Base-by-base conservation (phyloP, 129 eudicot genomes). In the Tagetes patula region DNA sequence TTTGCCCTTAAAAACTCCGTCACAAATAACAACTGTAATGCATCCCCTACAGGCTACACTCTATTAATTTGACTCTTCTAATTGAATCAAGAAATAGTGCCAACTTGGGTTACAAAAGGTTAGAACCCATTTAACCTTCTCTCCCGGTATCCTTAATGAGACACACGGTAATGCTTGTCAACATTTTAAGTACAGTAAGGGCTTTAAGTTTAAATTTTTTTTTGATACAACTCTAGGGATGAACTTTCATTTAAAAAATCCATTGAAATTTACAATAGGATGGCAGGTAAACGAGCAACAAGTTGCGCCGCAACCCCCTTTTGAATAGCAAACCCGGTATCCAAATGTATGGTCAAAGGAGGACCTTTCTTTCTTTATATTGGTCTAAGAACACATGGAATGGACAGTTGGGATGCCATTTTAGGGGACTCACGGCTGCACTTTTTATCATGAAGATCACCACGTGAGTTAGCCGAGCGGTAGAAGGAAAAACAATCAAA, bases 341-440 rank as follows among this genome's bases (percentile, higher is more conserved):
- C 75, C 55, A 54, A 82, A 53, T 11, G 48, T 12, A 33, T 89
- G 96, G 96, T 87, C 85, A 0, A 92, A 89, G 76, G 92, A 89
- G 38, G 96, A 89, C 67, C 82, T 89, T 27, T 87, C 75, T 84
- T 80, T 81, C 86, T 89, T 3, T 89, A 92, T 92, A 79, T 89
- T 14, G 96, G 96, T 72, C 86, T 89, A 32, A 87, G 92, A 56
- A 81, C 92, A 74, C 88, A 89, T 39, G 92, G 92, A 67, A 63
- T 85, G 71, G 96, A 92, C 7, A 87, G 83, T 45, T 89, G 92
- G 96, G 87, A 83, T 7, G 75, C 85, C 47, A 87, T 89, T 84
- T 77, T 89, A 60, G 70, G 79, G 70, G 96, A 89, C 63, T 87
- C 85, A 0, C 79, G 87, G 63, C 74, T 89, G 40, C 87, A 77